These are phyloP conservation scores for Sordariomycetes sp. DNA, from an alignment of 2,329 filamentous ascomycete genomes.

Conservation along the genomic window DNA sequence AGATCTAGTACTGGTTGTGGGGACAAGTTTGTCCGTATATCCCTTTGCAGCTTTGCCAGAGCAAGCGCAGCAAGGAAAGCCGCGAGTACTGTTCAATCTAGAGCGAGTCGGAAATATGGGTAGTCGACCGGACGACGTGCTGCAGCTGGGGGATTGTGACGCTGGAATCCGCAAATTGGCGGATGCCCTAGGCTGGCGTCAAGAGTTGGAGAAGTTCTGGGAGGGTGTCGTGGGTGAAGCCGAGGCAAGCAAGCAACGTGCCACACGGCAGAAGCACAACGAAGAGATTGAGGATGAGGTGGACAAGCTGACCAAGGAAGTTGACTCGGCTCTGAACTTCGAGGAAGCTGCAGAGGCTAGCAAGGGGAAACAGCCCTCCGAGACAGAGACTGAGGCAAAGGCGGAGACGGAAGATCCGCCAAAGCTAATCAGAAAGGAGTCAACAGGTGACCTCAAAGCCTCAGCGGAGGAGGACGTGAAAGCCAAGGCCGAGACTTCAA, in stretches of 20 bases:
- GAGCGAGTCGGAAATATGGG: constrained; percentile 77
- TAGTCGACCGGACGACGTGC: constrained; percentile 70
- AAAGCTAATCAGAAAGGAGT: not conserved
- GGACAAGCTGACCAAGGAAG: constrained; percentile 23
- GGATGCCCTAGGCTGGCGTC: constrained; percentile 71
- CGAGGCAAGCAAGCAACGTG: constrained; percentile 40
- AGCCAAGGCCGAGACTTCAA: not conserved
- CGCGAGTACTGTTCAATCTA: constrained; percentile 79
- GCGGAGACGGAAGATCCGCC: not conserved
- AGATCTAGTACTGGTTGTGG: constrained; percentile 77
- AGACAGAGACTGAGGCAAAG: not conserved
- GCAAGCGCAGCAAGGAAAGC: constrained; percentile 50
- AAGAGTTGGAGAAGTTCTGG: constrained; percentile 76
- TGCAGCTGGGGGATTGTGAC: constrained; percentile 78
- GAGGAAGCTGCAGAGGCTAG: constrained; percentile 2
- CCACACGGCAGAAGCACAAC: constrained; percentile 17
- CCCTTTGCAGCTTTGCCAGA: constrained; percentile 79
- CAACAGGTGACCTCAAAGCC: not conserved
- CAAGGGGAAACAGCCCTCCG: not conserved
- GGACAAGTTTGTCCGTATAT: constrained; percentile 79
- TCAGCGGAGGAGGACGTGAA: not conserved
- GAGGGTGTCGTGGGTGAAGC: constrained; percentile 53
- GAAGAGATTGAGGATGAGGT: constrained; percentile 34
- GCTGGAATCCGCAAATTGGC: constrained; percentile 70
- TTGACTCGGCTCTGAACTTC: constrained; percentile 23